Evolutionary conservation across 345 rosid species (phyloP), one percentile per base, ranked within the genome.

Genomic region (Lumnitzera littorea): DNA sequence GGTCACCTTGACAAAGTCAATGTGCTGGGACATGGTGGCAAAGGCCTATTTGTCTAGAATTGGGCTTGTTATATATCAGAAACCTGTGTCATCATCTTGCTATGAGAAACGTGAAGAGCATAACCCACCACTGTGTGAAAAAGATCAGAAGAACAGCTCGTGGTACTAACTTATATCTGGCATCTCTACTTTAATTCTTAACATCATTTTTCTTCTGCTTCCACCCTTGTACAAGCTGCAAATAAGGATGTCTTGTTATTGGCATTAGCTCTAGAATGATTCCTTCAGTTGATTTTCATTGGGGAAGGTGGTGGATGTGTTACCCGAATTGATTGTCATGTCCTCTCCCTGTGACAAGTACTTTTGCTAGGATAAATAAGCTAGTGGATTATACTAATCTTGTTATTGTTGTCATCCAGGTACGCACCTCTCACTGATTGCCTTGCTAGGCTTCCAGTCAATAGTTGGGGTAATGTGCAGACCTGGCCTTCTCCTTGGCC

Each of bases 401-500:
- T 23, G 4, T 23, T 14, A 17, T 41, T 53, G 66, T 48, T 20
- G 46, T 53, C 41, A 49, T 16, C 25, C 67, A 84, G 98, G 98
- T 87, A 92, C 67, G 72, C 49, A 61, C 94, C 96, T 62, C 85
- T 92, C 3, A 65, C 63, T 7, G 58, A 56, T 63, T 92, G 96
- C 62, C 74, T 89, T 69, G 71, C 96, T 56, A 80, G 82, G 63
- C 71, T 89, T 72, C 88, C 96, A 16, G 83, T 47, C 56, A 82
- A 76, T 77, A 76, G 54, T 62, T 64, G 29, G 0, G 78, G 75
- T 56, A 70, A 62, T 31, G 55, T 70, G 55, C 46, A 73, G 25
- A 66, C 61, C 53, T 92, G 96, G 98, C 96, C 96, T n/a, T 50
- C 63, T 57, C 60, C 65, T 25, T 92, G 98, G 98, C 98, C 96